These are phyloP conservation scores for Polyplosphaeria fusca DNA, from an alignment of 495 filamentous ascomycete genomes.

Conservation along the genomic window DNA sequence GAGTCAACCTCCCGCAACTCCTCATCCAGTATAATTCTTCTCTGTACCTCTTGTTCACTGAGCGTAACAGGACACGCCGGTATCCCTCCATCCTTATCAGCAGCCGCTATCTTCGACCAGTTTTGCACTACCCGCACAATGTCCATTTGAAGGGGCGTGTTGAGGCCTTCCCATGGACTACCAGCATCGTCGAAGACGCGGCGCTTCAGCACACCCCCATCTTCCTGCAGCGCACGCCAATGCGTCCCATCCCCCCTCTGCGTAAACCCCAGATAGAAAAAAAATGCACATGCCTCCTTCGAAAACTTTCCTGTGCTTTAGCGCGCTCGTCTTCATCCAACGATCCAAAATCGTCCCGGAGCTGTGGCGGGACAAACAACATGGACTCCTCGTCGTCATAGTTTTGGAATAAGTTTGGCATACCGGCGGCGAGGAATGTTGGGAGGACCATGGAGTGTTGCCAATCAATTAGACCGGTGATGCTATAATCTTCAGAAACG, in stretches of 20 bases:
- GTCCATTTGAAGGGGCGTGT: conserved; percentile 12
- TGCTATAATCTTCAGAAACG: conserved; percentile 34
- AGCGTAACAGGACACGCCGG: conserved; percentile 10
- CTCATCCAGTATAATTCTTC: conserved; percentile 9
- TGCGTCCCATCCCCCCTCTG: conserved; percentile 6
- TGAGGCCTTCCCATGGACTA: conserved; percentile 19
- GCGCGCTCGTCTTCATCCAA: conserved; percentile 15
- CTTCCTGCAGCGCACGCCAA: conserved; percentile 13
- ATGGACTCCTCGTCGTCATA: conserved; percentile 18
- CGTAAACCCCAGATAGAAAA: conserved; percentile 20
- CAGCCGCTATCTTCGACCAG: conserved; percentile 9
- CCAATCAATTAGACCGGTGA: conserved; percentile 41
- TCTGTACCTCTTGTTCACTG: conserved; percentile 7
- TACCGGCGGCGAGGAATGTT: conserved; percentile 37
- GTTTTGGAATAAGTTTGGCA: conserved; percentile 41
- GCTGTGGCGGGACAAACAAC: conserved; percentile 17
- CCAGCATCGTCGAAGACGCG: conserved; percentile 8
- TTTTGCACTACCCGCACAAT: conserved; percentile 16
- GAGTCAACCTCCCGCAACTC: conserved; percentile 13
- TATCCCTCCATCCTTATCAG: conserved; percentile 5
- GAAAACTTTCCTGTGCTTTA: conserved; percentile 4
- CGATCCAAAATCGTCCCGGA: conserved; percentile 8
- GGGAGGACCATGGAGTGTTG: conserved; percentile 39
- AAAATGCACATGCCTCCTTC: conserved; percentile 18
- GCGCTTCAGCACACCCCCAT: conserved; percentile 7